A percentile compares a stretch with the other conserved stretches of the same genome.
phyloP scores from a whole-genome alignment of 495 filamentous ascomycete genomes.

The Hypoxylon trugodes region DNA sequence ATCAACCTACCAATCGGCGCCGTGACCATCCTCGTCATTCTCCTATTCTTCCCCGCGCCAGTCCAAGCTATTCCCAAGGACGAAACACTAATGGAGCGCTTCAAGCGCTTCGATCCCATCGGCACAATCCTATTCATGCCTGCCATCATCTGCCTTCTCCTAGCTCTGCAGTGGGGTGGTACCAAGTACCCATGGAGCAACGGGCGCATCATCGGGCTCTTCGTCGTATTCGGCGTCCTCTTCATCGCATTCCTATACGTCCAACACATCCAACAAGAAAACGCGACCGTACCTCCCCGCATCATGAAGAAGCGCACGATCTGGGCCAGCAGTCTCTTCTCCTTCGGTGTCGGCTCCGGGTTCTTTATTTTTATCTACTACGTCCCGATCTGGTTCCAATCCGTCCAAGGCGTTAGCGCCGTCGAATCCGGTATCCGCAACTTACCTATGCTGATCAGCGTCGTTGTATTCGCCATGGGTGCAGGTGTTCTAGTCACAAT shows the following conservation, averaged over 20 bases:
- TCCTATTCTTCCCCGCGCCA: constrained; percentile 54
- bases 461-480: constrained; percentile 68
- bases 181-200: constrained; percentile 71
- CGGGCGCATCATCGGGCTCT: constrained; percentile 72
- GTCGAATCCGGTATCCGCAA: constrained; percentile 78
- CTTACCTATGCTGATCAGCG: constrained; percentile 73
- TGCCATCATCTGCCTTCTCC: constrained; percentile 64
- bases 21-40: constrained; percentile 57
- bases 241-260: constrained; percentile 32
- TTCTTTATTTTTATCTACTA: constrained; percentile 77
- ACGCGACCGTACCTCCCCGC: constrained; percentile 3
- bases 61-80: constrained; percentile 61
- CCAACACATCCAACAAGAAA: neutral
- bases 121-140: constrained; percentile 52
- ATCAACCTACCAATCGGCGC: constrained; percentile 71
- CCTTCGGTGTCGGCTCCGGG: constrained; percentile 64
- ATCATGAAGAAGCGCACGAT: constrained; percentile 62
- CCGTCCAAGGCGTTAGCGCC: constrained; percentile 74
- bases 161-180: constrained; percentile 90
- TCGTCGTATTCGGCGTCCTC: constrained; percentile 73
- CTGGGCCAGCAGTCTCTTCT: constrained; percentile 61
- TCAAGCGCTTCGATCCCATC: constrained; percentile 43
- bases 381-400: constrained; percentile 91
- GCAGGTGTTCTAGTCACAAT: constrained; percentile 67
- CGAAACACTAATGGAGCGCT: constrained; percentile 56